Evolutionary conservation across 768 basidiomycete genomes (phyloP), one percentile per base, ranked within the genome.

Genomic region (Serendipita sp.): DNA sequence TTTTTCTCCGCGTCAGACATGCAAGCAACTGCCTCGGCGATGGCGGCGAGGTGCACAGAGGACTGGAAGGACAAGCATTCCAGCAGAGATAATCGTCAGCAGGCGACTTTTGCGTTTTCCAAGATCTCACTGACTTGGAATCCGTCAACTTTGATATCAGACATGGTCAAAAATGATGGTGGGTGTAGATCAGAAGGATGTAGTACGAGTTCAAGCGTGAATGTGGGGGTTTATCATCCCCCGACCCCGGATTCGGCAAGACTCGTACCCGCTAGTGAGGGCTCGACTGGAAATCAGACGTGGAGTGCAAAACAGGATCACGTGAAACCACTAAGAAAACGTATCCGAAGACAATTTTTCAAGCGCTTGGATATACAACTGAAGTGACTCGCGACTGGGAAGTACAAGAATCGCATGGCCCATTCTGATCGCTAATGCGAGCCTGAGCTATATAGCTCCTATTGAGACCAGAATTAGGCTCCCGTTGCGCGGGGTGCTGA

Each of bases 121-220:
- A 34, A 30, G 11, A 41, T 60, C 43, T 16, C 28, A 65, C 68
- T 42, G 61, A 81, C 88, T 78, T 86, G 80, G 80, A 88, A 89
- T n/a, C 85, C 86, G 48, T 78, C 74, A 24, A 78, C 80, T 74
- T 84, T 85, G 75, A 89, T 75, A 71, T 84, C 79, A 68, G 85
- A 83, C 85, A 87, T 88, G 71, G 68, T 63, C 26, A 38, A 13
- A 24, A 28, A 41, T 17, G 53, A 63, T n/a, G 26, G 22, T 22
- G n/a, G 61, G 20, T 63, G 22, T 22, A n/a, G 42, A 38, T 24
- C n/a, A 43, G 51, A 17, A 41, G n/a, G 17, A 33, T 34, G 44
- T 45, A 41, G 62, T 24, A 11, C 3, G 50, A n/a, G 44, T 38
- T 24, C 24, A 62, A 53, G 45, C 44, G 30, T 26, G 42, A 13